Percentiles rank a stretch among this genome's conserved stretches.
Evolutionary conservation across 2,329 filamentous ascomycete genomes (phyloP).

Genomic region (Zymoseptoria crescenta): DNA sequence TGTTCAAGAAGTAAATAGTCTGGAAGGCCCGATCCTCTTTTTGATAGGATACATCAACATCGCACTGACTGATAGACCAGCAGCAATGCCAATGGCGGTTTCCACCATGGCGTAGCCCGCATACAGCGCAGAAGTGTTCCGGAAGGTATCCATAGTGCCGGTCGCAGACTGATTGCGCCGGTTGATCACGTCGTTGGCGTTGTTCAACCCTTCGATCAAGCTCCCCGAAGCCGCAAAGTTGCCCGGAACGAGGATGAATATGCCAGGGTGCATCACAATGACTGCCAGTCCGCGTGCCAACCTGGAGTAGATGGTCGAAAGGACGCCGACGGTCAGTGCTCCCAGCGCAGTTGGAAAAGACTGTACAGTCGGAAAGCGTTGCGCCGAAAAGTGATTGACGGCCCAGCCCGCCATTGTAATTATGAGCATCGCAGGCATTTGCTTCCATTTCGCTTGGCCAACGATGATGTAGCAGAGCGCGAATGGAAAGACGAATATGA

Average conservation of each 20-base stretch:
- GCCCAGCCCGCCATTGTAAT: conserved; percentile 67
- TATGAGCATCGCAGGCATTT: conserved; percentile 65
- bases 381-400: conserved; percentile 64
- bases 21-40: background rate
- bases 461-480: conserved; percentile 61
- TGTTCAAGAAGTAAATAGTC: background rate
- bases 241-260: background rate
- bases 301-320: conserved; percentile 71
- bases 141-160: background rate
- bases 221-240: conserved; percentile 48
- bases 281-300: conserved; percentile 47
- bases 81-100: background rate
- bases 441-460: conserved; percentile 73
- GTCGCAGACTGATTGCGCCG: background rate
- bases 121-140: background rate
- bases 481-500: conserved; percentile 66
- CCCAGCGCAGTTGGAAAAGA: conserved; percentile 71
- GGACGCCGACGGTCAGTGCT: conserved; percentile 64
- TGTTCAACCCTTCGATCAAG: background rate
- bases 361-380: conserved; percentile 58
- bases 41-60: background rate
- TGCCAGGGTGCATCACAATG: conserved; percentile 26
- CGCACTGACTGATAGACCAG: background rate
- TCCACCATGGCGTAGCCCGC: background rate
- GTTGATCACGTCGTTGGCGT: conserved; percentile 5